Percentiles rank a stretch among this genome's conserved stretches.
Conservation (phyloP, 2,329 filamentous ascomycete genomes). For the Claviceps pazoutovae region DNA sequence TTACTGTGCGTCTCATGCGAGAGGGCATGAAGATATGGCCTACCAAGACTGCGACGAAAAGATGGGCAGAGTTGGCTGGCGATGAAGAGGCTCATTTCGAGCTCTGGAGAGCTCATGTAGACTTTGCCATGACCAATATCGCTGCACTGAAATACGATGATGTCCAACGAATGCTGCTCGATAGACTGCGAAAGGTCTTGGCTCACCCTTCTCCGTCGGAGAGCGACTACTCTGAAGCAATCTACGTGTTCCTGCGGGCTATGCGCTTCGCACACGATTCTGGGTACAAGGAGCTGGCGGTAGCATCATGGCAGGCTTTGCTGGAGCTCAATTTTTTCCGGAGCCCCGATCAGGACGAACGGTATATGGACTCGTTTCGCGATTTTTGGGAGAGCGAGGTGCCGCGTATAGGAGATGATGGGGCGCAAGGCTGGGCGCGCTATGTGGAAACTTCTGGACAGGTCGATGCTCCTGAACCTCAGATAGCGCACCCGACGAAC, state of each 20-base stretch:
- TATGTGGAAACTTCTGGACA: conserved; percentile 26
- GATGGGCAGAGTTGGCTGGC: conserved; percentile 44
- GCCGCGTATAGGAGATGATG: conserved; percentile 60
- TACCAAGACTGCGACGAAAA: conserved; percentile 39
- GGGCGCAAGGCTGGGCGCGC: conserved; percentile 56
- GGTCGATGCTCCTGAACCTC: conserved; percentile 27
- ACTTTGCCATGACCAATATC: conserved; percentile 58
- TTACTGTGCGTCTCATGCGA: conserved; percentile 56
- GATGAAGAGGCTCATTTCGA: conserved; percentile 26
- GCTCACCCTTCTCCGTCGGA: conserved; percentile 4
- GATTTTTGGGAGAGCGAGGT: conserved; percentile 83
- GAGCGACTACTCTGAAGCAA: conserved; percentile 16
- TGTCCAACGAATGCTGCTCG: conserved; percentile 43
- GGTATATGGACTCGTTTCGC: conserved; percentile 35
- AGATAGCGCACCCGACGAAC: conserved; percentile 5
- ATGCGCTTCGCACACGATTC: conserved; percentile 62
- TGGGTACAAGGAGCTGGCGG: conserved; percentile 63
- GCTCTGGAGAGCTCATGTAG: conserved; percentile 61
- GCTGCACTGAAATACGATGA: conserved; percentile 53
- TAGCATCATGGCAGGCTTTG: conserved; percentile 70
- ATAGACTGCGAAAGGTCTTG: conserved; percentile 27
- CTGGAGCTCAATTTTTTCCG: conserved; percentile 58
- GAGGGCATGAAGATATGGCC: conserved; percentile 69
- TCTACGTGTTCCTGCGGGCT: conserved; percentile 63
- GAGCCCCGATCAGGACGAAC: conserved; percentile 10